Conservation (phyloP, 352 stramenopile species). For the Globisporangium solare region DNA sequence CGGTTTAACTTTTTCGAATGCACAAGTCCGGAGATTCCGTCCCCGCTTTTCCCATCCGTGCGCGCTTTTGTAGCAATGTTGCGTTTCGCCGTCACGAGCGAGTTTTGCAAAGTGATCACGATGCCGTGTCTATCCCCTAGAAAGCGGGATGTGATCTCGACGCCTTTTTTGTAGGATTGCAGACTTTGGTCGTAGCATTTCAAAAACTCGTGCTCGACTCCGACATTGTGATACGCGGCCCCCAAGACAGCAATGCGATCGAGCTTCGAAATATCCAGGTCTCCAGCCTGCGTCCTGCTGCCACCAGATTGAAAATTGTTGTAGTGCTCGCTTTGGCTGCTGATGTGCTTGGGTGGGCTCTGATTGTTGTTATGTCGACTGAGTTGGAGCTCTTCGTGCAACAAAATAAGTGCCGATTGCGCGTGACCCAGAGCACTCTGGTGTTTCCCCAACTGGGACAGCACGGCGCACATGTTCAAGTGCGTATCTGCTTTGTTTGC, state of each 20-base stretch:
- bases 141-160: conserved; percentile 80
- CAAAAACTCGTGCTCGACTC: conserved; percentile 94
- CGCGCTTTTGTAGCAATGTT: conserved; percentile 46
- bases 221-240: conserved; percentile 95
- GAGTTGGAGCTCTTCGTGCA: conserved; percentile 91
- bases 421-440: conserved; percentile 89
- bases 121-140: conserved; percentile 90
- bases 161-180: conserved; percentile 90
- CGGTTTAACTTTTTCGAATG: conserved; percentile 18
- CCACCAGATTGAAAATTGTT: not conserved
- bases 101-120: conserved; percentile 90
- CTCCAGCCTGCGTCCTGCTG: not conserved
- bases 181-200: conserved; percentile 90
- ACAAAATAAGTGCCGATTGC: conserved; percentile 88
- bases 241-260: conserved; percentile 90
- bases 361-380: conserved; percentile 8
- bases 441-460: conserved; percentile 90
- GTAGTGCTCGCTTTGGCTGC: conserved; percentile 14
- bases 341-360: conserved; percentile 15
- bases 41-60: conserved; percentile 38
- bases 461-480: conserved; percentile 93
- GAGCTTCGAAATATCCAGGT: conserved; percentile 44
- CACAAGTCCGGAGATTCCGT: conserved; percentile 41
- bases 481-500: conserved; percentile 92
- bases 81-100: conserved; percentile 71